Base-by-base conservation (phyloP, 495 filamentous ascomycete genomes). In the Darksidea phi region DNA sequence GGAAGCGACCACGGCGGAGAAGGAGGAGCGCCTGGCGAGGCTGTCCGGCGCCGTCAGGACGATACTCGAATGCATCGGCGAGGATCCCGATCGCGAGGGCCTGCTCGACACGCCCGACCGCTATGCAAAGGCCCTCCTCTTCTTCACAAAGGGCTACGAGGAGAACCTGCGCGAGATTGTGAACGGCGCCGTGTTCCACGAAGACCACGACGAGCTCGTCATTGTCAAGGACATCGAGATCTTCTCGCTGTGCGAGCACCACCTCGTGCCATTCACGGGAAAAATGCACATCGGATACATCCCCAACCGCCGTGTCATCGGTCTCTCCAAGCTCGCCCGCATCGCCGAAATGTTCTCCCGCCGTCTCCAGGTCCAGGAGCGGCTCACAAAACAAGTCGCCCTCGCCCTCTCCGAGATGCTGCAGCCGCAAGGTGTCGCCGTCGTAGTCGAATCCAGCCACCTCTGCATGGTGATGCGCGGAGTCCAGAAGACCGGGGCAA, bases 261-360 rank as follows among this genome's bases (percentile, higher is more conserved):
- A 98, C 72, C 84, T 98, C 74, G 92, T 98, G 7, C 94, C 95
- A 1, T 98, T 98, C 70, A 91, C 82, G 7, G 95, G 94, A 59
- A 96, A 93, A 88, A 96, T 98, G 89, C 94, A 97, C 77, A 97
- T 98, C 67, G 95, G 94, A 26, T 98, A 97, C 71, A 97, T 98
- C 57, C 95, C 92, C 15, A 80, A 86, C 63, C 76, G 80, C 63
- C 75, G 88, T 75, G 95, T 98, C 37, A 88, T 98, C 36, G 95
- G 94, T 37, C 88, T 98, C 25, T 96, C 91, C 8, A 98, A 98
- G 74, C 79, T 98, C 45, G 94, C 93, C 13, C 85, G 94, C 43
- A 90, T 98, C 54, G 95, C 93, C 23, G 93, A 98, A 70, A 94
- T 98, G 91, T 98, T 97, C 76, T 86, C 89, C 5, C 86, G 93